Conservation (phyloP, 1,284 basidiomycete genomes). For the Baeospora myosura region DNA sequence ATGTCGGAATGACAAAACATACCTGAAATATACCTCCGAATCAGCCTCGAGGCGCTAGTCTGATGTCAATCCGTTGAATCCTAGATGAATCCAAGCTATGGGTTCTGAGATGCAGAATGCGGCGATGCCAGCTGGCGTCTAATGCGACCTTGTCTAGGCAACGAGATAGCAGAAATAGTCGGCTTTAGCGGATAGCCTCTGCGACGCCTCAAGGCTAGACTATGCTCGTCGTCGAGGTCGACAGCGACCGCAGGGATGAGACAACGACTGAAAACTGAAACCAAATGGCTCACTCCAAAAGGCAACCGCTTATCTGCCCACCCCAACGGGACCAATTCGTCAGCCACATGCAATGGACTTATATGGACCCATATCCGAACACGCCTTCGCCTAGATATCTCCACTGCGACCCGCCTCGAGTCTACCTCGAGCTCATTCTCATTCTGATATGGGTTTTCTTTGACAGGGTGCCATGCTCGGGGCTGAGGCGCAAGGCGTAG, state of each 20-base stretch:
- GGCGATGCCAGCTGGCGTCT: neutral
- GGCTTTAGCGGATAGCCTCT: too few species aligned
- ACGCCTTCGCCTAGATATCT: too few species aligned
- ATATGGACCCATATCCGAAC: constrained; percentile 8
- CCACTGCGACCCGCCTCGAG: too few species aligned
- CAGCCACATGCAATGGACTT: constrained; percentile 1
- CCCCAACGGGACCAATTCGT: neutral
- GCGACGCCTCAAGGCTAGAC: too few species aligned
- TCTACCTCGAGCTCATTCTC: too few species aligned
- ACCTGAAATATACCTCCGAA: neutral
- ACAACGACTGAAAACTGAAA: neutral
- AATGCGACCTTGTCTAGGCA: neutral
- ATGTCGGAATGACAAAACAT: constrained; percentile 10
- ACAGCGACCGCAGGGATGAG: neutral
- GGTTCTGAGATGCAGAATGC: neutral
- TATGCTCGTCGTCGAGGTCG: too few species aligned
- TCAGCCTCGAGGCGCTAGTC: neutral
- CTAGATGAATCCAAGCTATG: neutral
- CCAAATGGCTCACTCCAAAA: neutral
- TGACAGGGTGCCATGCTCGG: too few species aligned
- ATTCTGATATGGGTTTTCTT: too few species aligned
- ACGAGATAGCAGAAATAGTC: too few species aligned
- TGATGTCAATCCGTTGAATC: neutral
- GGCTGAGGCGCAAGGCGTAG: too few species aligned
- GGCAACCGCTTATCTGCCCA: neutral